Evolutionary conservation across 164 flowering plant genomes (phyloP).

Genomic region (Berberis vulgaris): DNA sequence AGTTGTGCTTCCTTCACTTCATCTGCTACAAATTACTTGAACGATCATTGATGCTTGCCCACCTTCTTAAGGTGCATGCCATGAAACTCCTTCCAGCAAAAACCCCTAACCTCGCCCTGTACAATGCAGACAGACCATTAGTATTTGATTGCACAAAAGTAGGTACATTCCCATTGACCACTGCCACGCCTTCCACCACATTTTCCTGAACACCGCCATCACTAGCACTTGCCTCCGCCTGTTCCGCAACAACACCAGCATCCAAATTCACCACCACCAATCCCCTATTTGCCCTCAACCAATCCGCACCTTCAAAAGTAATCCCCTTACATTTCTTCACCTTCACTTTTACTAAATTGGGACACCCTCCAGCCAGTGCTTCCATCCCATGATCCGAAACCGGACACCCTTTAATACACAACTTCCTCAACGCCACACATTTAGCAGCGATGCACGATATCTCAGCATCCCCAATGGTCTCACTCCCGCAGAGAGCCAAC

Average conservation of each 20-base stretch:
- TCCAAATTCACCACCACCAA: constrained; percentile 56
- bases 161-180: constrained; percentile 5
- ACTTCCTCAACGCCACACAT: constrained; percentile 61
- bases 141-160: constrained; percentile 21
- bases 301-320: constrained; percentile 42
- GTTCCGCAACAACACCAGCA: constrained; percentile 25
- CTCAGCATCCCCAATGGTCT: constrained; percentile 61
- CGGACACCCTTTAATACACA: constrained; percentile 73
- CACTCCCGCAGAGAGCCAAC: constrained; percentile 74
- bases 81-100: constrained; percentile 39
- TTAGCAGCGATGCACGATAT: constrained; percentile 59
- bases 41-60: constrained; percentile 20
- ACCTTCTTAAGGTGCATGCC: constrained; percentile 39
- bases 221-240: constrained; percentile 32
- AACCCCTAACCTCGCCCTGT: constrained; percentile 29
- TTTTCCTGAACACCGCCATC: constrained; percentile 43
- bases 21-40: not conserved
- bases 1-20: too few species aligned
- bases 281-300: constrained; percentile 42
- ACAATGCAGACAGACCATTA: constrained; percentile 20
- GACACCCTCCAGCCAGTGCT: constrained; percentile 69
- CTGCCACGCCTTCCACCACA: constrained; percentile 18
- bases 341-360: constrained; percentile 73
- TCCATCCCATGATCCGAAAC: constrained; percentile 65
- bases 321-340: constrained; percentile 79